phyloP scores from a whole-genome alignment of 257 asterid genomes.

The Linaria vulgaris region DNA sequence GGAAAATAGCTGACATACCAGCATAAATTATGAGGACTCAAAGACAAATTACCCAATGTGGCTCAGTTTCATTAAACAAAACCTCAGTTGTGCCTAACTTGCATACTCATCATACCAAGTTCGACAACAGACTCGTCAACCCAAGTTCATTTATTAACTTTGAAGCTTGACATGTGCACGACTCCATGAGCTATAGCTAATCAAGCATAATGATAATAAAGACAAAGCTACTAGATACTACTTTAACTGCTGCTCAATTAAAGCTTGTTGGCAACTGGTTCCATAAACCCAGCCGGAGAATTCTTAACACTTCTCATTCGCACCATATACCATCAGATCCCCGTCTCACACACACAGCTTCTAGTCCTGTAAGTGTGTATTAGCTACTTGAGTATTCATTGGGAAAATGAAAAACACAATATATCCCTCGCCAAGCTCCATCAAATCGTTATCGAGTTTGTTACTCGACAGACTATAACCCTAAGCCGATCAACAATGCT shows the following conservation, averaged over 20 bases:
- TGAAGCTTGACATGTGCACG: neutral
- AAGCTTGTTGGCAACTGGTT: no score
- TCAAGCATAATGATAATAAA: neutral
- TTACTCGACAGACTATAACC: neutral
- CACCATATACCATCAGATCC: no score
- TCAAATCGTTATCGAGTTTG: no score
- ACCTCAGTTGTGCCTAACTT: conserved; percentile 4
- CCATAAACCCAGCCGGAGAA: neutral
- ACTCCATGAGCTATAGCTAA: neutral
- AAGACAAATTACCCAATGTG: neutral
- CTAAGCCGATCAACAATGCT: neutral
- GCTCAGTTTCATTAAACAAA: neutral
- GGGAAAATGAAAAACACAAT: no score
- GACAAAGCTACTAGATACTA: neutral
- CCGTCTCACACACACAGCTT: no score
- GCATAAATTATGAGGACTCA: neutral
- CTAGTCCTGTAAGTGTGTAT: no score
- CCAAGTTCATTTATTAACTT: neutral
- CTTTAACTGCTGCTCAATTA: neutral
- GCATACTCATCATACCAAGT: neutral
- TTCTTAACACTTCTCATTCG: no score
- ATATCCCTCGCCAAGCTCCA: no score
- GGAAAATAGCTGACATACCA: neutral
- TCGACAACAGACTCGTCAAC: no score
- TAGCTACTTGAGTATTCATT: no score